These are phyloP conservation scores for Hibiscus tridactylites DNA, from an alignment of 345 rosid genomes.

Conservation along the genomic window DNA sequence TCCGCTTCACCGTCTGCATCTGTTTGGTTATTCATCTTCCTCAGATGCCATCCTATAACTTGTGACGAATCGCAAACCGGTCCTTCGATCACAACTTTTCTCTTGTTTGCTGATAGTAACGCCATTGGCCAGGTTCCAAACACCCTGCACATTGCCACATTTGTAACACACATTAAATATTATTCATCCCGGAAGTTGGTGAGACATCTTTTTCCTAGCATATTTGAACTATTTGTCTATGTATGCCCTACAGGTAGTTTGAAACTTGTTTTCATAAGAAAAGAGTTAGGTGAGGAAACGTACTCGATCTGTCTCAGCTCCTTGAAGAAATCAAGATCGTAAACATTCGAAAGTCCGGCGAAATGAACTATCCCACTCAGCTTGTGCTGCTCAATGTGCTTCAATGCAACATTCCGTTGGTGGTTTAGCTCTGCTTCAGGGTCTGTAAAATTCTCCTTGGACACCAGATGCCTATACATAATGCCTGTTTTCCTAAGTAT, in stretches of 20 bases:
- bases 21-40: constrained; percentile 39
- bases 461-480: constrained; percentile 75
- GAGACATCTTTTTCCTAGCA: not conserved
- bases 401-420: constrained; percentile 64
- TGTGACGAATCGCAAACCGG: constrained; percentile 76
- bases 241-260: not conserved
- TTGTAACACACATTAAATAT: not conserved
- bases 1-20: constrained; percentile 10
- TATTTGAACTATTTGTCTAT: not conserved
- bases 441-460: constrained; percentile 60
- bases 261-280: not conserved
- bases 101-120: constrained; percentile 47
- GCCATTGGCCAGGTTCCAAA: constrained; percentile 97
- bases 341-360: constrained; percentile 60
- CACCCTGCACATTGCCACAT: constrained; percentile 34
- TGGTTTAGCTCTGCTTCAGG: constrained; percentile 56
- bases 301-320: constrained; percentile 79
- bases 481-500: constrained; percentile 64
- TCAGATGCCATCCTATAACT: constrained; percentile 85
- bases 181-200: not conserved
- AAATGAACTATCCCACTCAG: constrained; percentile 84
- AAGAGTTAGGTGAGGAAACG: constrained; percentile 9
- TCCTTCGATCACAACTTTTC: constrained; percentile 65
- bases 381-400: constrained; percentile 16
- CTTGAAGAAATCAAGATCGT: constrained; percentile 77